phyloP scores from a whole-genome alignment of 495 filamentous ascomycete species.

The Penicillium psychrofluorescens region DNA sequence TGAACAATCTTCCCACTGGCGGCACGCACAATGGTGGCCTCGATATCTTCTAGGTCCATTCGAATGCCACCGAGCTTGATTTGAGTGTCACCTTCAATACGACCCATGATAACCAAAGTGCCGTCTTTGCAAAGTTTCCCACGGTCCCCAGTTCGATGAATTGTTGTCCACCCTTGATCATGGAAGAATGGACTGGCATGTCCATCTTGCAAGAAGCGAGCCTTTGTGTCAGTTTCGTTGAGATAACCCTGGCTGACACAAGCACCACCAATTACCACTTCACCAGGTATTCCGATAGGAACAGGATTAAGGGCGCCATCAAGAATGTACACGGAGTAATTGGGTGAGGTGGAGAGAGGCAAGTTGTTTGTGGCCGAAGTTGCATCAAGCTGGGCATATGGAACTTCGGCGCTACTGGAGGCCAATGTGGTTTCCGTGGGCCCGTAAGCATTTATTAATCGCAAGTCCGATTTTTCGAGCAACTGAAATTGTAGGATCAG shows the following conservation, averaged over 20 bases:
- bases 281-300: slow-evolving; percentile 35
- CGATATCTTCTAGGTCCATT: slow-evolving; percentile 45
- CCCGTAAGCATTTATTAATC: slow-evolving; percentile 25
- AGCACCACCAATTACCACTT: slow-evolving; percentile 37
- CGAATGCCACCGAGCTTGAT: slow-evolving; percentile 47
- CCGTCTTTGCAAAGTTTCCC: slow-evolving; percentile 21
- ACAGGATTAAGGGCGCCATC: slow-evolving; percentile 32
- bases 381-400: slow-evolving; percentile 1
- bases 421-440: slow-evolving; percentile 22
- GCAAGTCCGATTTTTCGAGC: slow-evolving; percentile 11
- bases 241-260: slow-evolving; percentile 37
- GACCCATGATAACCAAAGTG: slow-evolving; percentile 23
- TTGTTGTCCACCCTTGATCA: slow-evolving; percentile 18
- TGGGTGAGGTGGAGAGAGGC: slow-evolving; percentile 27
- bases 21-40: slow-evolving; percentile 19
- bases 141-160: slow-evolving; percentile 19
- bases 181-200: slow-evolving; percentile 14
- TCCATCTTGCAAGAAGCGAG: slow-evolving; percentile 26
- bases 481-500: slow-evolving; percentile 13
- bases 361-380: not conserved
- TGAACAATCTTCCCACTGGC: slow-evolving; percentile 19
- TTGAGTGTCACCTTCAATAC: slow-evolving; percentile 38
- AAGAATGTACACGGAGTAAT: slow-evolving; percentile 41
- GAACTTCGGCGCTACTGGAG: slow-evolving; percentile 11
- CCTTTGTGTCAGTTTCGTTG: slow-evolving; percentile 20